Evolutionary conservation across 2,329 filamentous ascomycete genomes (phyloP).

Genomic region (Pseudocercospora crystallina): DNA sequence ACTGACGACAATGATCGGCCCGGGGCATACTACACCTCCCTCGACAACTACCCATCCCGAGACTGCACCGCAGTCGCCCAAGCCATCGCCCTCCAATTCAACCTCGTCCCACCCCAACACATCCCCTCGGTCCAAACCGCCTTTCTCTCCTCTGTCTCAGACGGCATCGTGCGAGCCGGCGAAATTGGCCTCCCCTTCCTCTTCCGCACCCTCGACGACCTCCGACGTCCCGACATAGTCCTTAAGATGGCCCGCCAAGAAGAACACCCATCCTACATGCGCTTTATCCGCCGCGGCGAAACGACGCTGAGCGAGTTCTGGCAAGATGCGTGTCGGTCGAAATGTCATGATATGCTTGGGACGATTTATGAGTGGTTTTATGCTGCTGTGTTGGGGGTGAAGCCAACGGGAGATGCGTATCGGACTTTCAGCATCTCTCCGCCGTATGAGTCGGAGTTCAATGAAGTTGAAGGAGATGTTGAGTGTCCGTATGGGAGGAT

Average conservation of each 20-base stretch:
- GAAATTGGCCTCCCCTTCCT: constrained; percentile 46
- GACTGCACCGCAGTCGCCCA: constrained; percentile 26
- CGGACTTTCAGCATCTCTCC: constrained; percentile 42
- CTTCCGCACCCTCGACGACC: constrained; percentile 43
- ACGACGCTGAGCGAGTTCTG: constrained; percentile 47
- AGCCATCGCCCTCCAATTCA: constrained; percentile 11
- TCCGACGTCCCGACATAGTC: constrained; percentile 43
- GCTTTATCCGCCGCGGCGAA: constrained; percentile 47
- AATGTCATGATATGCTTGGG: constrained; percentile 50
- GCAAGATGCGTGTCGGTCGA: constrained; percentile 46
- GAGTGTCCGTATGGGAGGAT: constrained; percentile 44
- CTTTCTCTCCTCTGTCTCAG: constrained; percentile 19
- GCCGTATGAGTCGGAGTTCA: constrained; percentile 43
- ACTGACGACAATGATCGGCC: constrained; percentile 33
- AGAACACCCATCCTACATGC: constrained; percentile 51
- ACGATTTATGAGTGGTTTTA: constrained; percentile 54
- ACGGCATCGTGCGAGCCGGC: constrained; percentile 40
- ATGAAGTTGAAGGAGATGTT: constrained; percentile 38
- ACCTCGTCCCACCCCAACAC: constrained; percentile 6
- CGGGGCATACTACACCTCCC: constrained; percentile 43
- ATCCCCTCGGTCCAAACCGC: constrained; percentile 2
- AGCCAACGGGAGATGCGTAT: constrained; percentile 41
- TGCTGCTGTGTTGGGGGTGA: constrained; percentile 41
- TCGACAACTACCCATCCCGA: constrained; percentile 32
- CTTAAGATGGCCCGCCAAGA: constrained; percentile 48